Conservation (phyloP, 805 yeast species). For the Yamadazyma philogaea region DNA sequence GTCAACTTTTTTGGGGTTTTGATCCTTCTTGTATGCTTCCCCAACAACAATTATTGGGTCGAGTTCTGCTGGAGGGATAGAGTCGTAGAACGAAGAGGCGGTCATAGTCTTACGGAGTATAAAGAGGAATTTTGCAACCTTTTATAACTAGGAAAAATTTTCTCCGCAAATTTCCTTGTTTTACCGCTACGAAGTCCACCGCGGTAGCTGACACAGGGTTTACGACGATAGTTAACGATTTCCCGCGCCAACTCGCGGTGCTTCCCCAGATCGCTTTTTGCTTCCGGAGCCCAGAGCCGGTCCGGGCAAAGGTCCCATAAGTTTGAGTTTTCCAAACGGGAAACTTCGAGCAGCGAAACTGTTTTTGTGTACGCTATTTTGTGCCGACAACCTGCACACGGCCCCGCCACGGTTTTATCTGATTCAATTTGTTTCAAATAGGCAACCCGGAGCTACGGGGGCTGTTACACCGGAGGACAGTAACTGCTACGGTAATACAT, state of each 20-base stretch:
- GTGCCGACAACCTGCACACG: no score
- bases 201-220: no score
- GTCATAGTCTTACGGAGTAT: slow-evolving; percentile 9
- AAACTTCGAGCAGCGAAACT: no score
- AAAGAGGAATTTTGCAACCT: slow-evolving; percentile 1
- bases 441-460: no score
- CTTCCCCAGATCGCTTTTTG: not conserved
- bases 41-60: slow-evolving; percentile 30
- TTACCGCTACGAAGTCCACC: not conserved
- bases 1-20: slow-evolving; percentile 34
- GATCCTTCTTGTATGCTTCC: slow-evolving; percentile 22
- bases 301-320: not conserved
- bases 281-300: slow-evolving; percentile 1
- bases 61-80: slow-evolving; percentile 17
- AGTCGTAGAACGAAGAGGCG: slow-evolving; percentile 8
- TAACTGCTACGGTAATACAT: no score
- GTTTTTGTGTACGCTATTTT: no score
- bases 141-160: slow-evolving; percentile 5
- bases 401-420: no score
- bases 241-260: no score
- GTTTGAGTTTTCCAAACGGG: not conserved
- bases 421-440: no score
- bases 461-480: no score
- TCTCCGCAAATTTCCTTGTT: slow-evolving; percentile 3
- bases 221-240: no score